Conservation (phyloP, 164 flowering plant species). For the Vitis cinerea region DNA sequence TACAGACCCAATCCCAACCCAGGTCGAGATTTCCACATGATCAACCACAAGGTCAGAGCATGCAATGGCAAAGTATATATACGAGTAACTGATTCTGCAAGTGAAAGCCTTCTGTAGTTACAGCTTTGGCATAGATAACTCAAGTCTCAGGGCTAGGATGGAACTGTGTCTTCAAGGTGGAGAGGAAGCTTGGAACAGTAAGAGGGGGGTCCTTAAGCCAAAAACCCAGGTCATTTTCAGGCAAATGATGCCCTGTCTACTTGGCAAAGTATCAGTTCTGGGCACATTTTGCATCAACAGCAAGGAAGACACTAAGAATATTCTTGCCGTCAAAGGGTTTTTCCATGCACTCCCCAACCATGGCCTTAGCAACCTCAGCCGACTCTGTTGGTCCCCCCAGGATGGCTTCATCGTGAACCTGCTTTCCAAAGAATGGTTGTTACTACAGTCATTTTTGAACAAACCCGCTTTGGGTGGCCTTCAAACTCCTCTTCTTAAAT, state of each 20-base stretch:
- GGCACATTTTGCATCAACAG: slow-evolving; percentile 93
- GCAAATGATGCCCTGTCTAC: slow-evolving; percentile 27
- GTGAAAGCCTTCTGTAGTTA: too few relatives aligned
- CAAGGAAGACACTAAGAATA: slow-evolving; percentile 67
- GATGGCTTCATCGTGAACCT: slow-evolving; percentile 98
- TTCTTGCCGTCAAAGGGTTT: slow-evolving; percentile 87
- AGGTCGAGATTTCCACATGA: too few relatives aligned
- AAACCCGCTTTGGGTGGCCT: too few relatives aligned
- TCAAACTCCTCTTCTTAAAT: too few relatives aligned
- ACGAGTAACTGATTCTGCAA: too few relatives aligned
- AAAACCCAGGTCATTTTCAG: neutral
- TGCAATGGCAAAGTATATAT: too few relatives aligned
- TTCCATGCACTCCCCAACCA: slow-evolving; percentile 92
- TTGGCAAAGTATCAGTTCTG: slow-evolving; percentile 91
- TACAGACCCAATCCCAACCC: too few relatives aligned
- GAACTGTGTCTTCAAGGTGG: too few relatives aligned
- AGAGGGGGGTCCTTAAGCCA: neutral
- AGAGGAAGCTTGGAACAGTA: neutral
- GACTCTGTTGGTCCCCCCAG: slow-evolving; percentile 94
- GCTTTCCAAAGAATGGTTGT: slow-evolving; percentile 17
- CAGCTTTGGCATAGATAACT: too few relatives aligned
- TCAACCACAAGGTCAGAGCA: too few relatives aligned
- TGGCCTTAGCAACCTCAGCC: slow-evolving; percentile 79
- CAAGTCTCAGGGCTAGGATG: too few relatives aligned
- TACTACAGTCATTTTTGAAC: neutral